Percentiles rank a stretch among this genome's conserved stretches.
Conservation (phyloP, 2,329 filamentous ascomycete species). For the Aureobasidium leucospermi region DNA sequence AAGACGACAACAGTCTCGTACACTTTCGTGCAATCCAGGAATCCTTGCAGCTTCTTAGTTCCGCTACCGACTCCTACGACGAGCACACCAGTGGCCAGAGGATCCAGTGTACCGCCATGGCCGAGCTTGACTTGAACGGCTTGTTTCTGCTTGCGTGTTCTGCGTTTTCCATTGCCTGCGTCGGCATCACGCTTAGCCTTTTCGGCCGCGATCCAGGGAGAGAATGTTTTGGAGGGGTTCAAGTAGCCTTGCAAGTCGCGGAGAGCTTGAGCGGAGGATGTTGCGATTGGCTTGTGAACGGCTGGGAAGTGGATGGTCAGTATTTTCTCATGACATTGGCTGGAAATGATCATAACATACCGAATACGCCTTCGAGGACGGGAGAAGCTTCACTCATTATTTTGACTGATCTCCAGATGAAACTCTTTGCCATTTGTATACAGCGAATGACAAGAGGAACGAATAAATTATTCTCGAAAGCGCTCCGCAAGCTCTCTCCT, state of each 20-base stretch:
- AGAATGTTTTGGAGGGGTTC: constrained; percentile 72
- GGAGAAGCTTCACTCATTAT: constrained; percentile 18
- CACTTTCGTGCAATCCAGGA: constrained; percentile 82
- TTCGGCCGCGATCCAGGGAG: constrained; percentile 65
- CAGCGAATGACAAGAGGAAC: background rate
- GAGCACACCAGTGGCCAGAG: constrained; percentile 85
- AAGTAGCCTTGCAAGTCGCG: constrained; percentile 81
- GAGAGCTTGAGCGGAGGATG: constrained; percentile 84
- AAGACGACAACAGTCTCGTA: constrained; percentile 89
- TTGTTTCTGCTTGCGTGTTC: constrained; percentile 49
- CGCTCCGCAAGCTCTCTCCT: background rate
- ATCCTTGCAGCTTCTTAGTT: constrained; percentile 73
- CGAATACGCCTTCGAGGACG: constrained; percentile 54
- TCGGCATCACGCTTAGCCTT: constrained; percentile 50
- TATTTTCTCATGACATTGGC: background rate
- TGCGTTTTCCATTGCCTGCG: constrained; percentile 51
- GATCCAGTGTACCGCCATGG: constrained; percentile 92
- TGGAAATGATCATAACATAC: constrained; percentile 29
- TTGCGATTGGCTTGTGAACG: constrained; percentile 83
- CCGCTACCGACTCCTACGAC: constrained; percentile 81
- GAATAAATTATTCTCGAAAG: background rate
- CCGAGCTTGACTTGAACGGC: constrained; percentile 79
- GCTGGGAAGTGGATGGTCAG: constrained; percentile 44
- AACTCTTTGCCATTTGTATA: constrained; percentile 4
- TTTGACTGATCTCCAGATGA: constrained; percentile 19